Evolutionary conservation across 441 rosid species (phyloP).

Genomic region (Iberis amara): DNA sequence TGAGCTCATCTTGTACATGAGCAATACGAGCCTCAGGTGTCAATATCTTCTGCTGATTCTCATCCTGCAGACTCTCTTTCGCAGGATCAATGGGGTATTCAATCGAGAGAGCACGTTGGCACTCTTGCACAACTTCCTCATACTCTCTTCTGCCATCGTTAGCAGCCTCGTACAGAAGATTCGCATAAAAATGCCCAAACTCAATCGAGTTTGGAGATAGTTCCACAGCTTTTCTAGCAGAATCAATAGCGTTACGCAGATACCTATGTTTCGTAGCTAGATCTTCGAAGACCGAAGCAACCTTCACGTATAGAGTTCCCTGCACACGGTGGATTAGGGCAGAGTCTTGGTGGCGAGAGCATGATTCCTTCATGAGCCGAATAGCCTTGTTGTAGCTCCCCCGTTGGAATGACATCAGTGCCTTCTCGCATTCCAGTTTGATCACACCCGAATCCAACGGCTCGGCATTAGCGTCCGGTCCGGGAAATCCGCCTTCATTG

Average conservation of each 20-base stretch:
- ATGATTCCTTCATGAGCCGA: slow-evolving; percentile 72
- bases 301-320: slow-evolving; percentile 68
- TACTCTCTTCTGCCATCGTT: slow-evolving; percentile 60
- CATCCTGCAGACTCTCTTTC: slow-evolving; percentile 76
- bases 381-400: slow-evolving; percentile 84
- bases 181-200: slow-evolving; percentile 77
- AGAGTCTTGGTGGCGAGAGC: slow-evolving; percentile 48
- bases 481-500: neutral
- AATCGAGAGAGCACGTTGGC: slow-evolving; percentile 69
- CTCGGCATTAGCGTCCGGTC: slow-evolving; percentile 11
- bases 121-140: slow-evolving; percentile 77
- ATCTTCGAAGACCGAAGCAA: slow-evolving; percentile 77
- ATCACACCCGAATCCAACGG: slow-evolving; percentile 34
- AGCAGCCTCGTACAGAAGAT: slow-evolving; percentile 72
- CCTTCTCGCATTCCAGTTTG: slow-evolving; percentile 80
- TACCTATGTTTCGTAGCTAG: slow-evolving; percentile 57
- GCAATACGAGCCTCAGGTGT: slow-evolving; percentile 67
- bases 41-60: slow-evolving; percentile 68
- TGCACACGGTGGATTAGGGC: slow-evolving; percentile 76
- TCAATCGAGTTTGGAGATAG: slow-evolving; percentile 72
- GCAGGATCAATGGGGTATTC: slow-evolving; percentile 82
- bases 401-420: slow-evolving; percentile 63
- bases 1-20: slow-evolving; percentile 69
- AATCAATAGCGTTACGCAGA: slow-evolving; percentile 61
- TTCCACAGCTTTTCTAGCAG: slow-evolving; percentile 65